phyloP scores from a whole-genome alignment of 2,329 filamentous ascomycete genomes.

The Talaromyces sp. region DNA sequence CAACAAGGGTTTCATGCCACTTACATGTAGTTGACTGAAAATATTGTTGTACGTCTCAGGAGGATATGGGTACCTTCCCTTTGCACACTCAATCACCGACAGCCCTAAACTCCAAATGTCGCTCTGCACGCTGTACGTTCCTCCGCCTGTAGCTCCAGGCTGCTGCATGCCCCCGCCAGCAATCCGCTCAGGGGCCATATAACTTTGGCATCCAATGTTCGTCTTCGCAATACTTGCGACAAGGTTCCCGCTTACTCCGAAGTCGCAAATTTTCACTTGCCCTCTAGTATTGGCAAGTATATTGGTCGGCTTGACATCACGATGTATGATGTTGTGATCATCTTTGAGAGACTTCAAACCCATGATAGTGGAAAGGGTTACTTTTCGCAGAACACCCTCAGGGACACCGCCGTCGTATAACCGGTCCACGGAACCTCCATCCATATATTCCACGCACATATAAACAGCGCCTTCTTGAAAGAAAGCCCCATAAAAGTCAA shows the following conservation, averaged over 20 bases:
- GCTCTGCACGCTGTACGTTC: constrained; percentile 95
- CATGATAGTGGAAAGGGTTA: constrained; percentile 82
- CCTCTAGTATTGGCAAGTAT: constrained; percentile 86
- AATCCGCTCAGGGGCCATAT: constrained; percentile 97
- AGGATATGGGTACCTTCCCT: constrained; percentile 92
- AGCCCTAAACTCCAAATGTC: constrained; percentile 96
- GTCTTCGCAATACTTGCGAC: constrained; percentile 98
- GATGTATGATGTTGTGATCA: constrained; percentile 97
- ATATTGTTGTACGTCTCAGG: constrained; percentile 98
- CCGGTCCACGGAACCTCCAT: constrained; percentile 96
- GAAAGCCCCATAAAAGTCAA: constrained; percentile 98
- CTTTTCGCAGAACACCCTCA: constrained; percentile 81
- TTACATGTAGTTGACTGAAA: constrained; percentile 92
- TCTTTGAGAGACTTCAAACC: constrained; percentile 92
- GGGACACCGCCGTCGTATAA: constrained; percentile 86
- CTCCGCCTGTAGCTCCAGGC: constrained; percentile 63
- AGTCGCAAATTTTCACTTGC: constrained; percentile 97
- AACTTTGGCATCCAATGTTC: constrained; percentile 98
- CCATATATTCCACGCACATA: constrained; percentile 99
- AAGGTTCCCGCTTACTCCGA: constrained; percentile 92
- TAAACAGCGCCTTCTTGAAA: constrained; percentile 99
- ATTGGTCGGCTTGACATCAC: constrained; percentile 98
- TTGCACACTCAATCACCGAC: constrained; percentile 91
- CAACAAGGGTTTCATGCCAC: constrained; percentile 40
- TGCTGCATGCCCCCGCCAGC: constrained; percentile 76